A percentile compares a stretch with the other conserved stretches of the same genome.
phyloP scores from a whole-genome alignment of 495 filamentous ascomycete species.

The Amniculicola lignicola region DNA sequence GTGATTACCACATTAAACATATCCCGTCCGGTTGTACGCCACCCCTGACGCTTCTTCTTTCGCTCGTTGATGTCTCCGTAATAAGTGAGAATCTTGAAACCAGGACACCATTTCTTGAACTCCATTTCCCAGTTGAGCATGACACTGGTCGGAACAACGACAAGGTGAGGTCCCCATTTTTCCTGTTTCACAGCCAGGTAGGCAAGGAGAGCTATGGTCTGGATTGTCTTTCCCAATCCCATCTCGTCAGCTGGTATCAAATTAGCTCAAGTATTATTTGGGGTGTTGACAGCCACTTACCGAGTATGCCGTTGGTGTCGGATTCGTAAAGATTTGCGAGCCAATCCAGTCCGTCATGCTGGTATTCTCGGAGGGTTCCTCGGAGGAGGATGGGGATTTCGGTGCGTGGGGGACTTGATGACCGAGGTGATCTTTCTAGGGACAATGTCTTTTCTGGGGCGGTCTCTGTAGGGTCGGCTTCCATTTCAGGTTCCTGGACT shows the following conservation, averaged over 20 bases:
- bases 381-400: constrained; percentile 77
- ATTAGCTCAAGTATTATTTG: no score
- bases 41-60: constrained; percentile 82
- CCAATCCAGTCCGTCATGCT: constrained; percentile 96
- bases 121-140: constrained; percentile 99
- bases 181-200: constrained; percentile 88
- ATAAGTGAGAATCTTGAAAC: constrained; percentile 97
- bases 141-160: constrained; percentile 96
- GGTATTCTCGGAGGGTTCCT: constrained; percentile 91
- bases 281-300: no score
- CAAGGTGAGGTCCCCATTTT: constrained; percentile 93
- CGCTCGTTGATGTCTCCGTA: constrained; percentile 83
- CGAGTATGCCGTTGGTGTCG: constrained; percentile 93
- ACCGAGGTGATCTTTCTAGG: constrained; percentile 16
- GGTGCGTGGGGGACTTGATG: constrained; percentile 21
- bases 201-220: constrained; percentile 92
- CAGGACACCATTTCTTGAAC: constrained; percentile 98
- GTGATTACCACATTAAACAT: constrained; percentile 97
- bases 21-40: constrained; percentile 69
- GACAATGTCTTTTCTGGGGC: constrained; percentile 2
- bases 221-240: constrained; percentile 98
- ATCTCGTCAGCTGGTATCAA: constrained; percentile 99
- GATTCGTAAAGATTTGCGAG: constrained; percentile 88
- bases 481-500: neutral
- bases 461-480: neutral